phyloP scores from a whole-genome alignment of 176 grass and related monocot genomes.

The Hsuehochloa calcarea region DNA sequence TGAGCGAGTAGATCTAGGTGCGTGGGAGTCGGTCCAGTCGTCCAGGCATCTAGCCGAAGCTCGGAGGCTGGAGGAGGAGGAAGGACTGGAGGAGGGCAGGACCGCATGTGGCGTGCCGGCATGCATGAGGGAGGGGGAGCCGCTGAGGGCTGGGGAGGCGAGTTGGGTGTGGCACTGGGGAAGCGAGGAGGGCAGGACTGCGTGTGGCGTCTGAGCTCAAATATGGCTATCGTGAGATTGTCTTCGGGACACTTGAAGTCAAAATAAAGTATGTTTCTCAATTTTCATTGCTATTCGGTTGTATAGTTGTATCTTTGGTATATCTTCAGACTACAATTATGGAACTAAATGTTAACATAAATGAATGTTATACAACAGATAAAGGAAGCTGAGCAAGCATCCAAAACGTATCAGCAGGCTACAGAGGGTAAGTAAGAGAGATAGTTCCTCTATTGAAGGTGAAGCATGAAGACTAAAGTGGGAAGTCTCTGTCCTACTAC shows the following conservation, averaged over 20 bases:
- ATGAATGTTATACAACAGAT: conserved; percentile 44
- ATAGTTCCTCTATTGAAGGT: not conserved
- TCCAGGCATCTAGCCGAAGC: too few species aligned
- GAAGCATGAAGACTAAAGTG: too few species aligned
- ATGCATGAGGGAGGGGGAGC: too few species aligned
- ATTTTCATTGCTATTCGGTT: not conserved
- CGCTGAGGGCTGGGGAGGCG: too few species aligned
- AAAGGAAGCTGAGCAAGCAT: conserved; percentile 68
- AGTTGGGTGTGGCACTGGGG: too few species aligned
- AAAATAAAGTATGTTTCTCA: conserved; percentile 63
- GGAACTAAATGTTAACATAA: conserved; percentile 23
- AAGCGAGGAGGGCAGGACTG: too few species aligned
- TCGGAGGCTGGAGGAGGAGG: too few species aligned
- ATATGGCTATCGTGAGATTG: conserved; percentile 74
- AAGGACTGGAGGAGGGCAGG: too few species aligned
- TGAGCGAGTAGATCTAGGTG: too few species aligned
- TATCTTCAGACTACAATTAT: not conserved
- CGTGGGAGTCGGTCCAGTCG: too few species aligned
- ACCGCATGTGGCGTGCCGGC: too few species aligned
- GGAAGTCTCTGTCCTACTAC: too few species aligned
- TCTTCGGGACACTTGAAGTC: conserved; percentile 46
- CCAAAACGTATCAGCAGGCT: conserved; percentile 50
- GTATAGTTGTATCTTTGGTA: not conserved
- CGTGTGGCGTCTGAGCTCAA: conserved; percentile 43
- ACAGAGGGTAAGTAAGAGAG: conserved; percentile 50